Evolutionary conservation across 768 basidiomycete genomes (phyloP).

Genomic region (Lyophyllum atratum): DNA sequence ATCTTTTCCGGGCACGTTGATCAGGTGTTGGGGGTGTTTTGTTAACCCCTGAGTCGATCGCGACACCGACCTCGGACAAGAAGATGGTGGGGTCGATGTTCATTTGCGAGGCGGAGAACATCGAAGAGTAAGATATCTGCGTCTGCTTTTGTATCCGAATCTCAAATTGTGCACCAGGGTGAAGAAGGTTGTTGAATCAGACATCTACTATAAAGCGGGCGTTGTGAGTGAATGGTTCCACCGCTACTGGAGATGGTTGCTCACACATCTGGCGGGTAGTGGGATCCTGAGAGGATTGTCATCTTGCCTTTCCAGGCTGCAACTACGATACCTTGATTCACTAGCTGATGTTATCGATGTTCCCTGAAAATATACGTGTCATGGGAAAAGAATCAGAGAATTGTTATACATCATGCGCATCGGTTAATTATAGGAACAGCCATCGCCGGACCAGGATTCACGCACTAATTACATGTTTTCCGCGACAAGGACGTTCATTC

Average conservation of each 20-base stretch:
- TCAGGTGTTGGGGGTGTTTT: conserved; percentile 61
- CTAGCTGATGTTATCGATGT: neutral
- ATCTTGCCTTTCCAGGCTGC: conserved; percentile 49
- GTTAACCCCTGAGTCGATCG: conserved; percentile 58
- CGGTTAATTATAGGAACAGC: neutral
- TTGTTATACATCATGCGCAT: neutral
- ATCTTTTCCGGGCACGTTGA: neutral
- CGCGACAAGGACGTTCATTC: conserved; percentile 1
- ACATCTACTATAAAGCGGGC: conserved; percentile 43
- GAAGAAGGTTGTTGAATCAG: conserved; percentile 37
- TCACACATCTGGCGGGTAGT: conserved; percentile 33
- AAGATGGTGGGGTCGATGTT: conserved; percentile 65
- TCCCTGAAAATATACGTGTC: neutral
- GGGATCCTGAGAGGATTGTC: conserved; percentile 56
- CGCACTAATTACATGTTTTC: neutral
- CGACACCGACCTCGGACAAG: conserved; percentile 43
- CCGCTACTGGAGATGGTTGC: neutral
- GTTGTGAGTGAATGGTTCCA: conserved; percentile 33
- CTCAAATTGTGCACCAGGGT: conserved; percentile 27
- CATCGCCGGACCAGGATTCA: neutral
- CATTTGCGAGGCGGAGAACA: conserved; percentile 52
- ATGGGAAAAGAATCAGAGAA: neutral
- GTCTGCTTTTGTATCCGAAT: neutral
- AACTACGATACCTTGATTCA: conserved; percentile 27
- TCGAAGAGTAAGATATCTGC: conserved; percentile 41